Conservation (phyloP, 345 rosid genomes). For the Citrus mangshanensis region DNA sequence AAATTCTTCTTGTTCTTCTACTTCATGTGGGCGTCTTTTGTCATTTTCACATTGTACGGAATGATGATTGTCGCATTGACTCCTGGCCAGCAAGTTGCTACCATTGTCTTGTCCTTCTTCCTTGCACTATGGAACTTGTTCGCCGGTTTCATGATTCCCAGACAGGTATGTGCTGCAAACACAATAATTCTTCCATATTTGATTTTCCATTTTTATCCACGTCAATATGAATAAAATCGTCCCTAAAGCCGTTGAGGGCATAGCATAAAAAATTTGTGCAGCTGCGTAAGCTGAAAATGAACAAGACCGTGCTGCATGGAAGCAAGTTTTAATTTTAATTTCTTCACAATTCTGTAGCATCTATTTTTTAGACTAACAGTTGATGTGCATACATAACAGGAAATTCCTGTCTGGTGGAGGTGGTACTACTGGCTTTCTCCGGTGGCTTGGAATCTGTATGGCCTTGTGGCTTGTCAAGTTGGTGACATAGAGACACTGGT, state of each 20-base stretch:
- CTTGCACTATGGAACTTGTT: slow-evolving; percentile 84
- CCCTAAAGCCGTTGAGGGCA: background rate
- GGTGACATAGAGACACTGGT: slow-evolving; percentile 43
- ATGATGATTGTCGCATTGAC: slow-evolving; percentile 82
- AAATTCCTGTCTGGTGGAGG: slow-evolving; percentile 92
- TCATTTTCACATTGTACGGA: slow-evolving; percentile 71
- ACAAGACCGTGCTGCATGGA: background rate
- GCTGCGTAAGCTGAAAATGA: background rate
- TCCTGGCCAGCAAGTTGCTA: slow-evolving; percentile 66
- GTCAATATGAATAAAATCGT: background rate
- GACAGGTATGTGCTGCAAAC: slow-evolving; percentile 41
- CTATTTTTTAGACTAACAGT: background rate
- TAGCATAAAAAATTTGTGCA: too few species aligned
- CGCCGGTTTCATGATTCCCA: slow-evolving; percentile 70
- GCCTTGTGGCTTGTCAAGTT: slow-evolving; percentile 67
- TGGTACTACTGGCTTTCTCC: slow-evolving; percentile 91
- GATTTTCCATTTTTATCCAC: background rate
- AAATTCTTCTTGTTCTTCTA: slow-evolving; percentile 64
- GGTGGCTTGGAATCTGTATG: slow-evolving; percentile 79
- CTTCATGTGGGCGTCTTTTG: slow-evolving; percentile 54
- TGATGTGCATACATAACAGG: slow-evolving; percentile 29
- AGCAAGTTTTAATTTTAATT: too few species aligned
- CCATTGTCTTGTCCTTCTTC: slow-evolving; percentile 78
- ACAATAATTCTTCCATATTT: background rate
- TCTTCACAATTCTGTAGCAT: too few species aligned